Base-by-base conservation (phyloP, 805 yeast genomes). In the Zygosaccharomyces bisporus region DNA sequence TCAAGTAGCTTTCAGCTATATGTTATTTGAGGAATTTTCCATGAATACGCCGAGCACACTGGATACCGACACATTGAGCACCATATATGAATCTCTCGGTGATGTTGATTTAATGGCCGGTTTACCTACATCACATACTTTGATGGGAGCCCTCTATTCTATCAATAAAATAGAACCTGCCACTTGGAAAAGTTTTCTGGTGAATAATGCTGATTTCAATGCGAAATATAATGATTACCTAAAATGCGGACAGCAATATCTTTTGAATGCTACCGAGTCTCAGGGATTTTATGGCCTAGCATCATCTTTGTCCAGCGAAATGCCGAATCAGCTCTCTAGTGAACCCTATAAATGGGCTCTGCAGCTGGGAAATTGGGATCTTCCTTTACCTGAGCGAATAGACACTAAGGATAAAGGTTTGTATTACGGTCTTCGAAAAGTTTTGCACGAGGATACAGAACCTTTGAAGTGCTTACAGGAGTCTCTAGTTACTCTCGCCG, bases 321-420 rank as follows among this genome's bases (percentile, higher is more conserved):
- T 49, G n/a, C 24, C 50, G 9, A 45, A 27, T 1, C 39, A 44
- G 5, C 53, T 54, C 8, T 41, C 49, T 1, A 58, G 56, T 17
- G 60, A 61, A 18, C 46, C 63, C 1, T 84, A 74, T 57, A 79
- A 76, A 46, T 81, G 88, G 78, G 76, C 81, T 1, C 83, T 96
- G 88, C 84, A 84, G 56, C 63, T 90, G 32, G 76, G 74, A 34
- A 76, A 77, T 39, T 90, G 97, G 97, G 83, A 83, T 43, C 48
- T 85, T 1, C 86, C 95, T 0, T 49, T 58, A 0, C 71, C 81
- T 1, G 58, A 56, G 2, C 51, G 46, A 0, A 58, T 74, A 0
- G 40, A 43, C 0, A 61, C 68, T 1, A 75, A 71, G 31, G 70
- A 76, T 35, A 75, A 74, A 34, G 65, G 70, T 2, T 62, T 81